Conservation (phyloP, 225 moss, liverwort and hornwort species). For the Straminergon stramineum region DNA sequence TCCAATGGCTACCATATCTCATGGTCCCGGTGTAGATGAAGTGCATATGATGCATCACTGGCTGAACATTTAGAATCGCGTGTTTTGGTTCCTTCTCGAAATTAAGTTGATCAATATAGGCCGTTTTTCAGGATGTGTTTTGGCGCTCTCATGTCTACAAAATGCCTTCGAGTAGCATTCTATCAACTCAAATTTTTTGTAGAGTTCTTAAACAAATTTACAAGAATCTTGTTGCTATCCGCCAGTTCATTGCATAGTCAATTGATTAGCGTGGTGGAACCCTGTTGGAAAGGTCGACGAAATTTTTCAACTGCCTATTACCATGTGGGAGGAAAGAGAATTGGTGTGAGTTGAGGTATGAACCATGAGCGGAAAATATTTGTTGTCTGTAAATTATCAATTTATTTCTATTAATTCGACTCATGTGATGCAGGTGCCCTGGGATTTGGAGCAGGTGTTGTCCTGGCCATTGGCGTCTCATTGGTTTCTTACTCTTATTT, state of each 20-base stretch:
- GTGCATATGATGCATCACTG: background rate
- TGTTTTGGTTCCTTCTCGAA: background rate
- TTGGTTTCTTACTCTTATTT: conserved; percentile 56
- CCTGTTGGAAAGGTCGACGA: background rate
- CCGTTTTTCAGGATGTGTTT: background rate
- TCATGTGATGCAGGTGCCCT: conserved; percentile 41
- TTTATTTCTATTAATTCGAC: background rate
- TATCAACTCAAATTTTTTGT: background rate
- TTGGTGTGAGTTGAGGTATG: background rate
- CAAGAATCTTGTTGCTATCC: background rate
- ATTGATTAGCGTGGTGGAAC: background rate
- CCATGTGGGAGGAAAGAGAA: background rate
- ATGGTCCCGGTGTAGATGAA: background rate
- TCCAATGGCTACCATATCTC: background rate
- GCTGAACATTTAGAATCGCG: background rate
- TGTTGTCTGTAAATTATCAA: background rate
- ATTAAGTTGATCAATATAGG: background rate
- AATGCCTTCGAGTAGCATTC: background rate
- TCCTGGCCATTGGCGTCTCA: conserved; percentile 65
- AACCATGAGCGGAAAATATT: background rate
- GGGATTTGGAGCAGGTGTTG: conserved; percentile 62
- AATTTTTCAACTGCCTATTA: background rate
- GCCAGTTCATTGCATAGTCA: background rate
- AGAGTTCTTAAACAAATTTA: background rate
- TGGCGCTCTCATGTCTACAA: background rate